A percentile compares a stretch with the other conserved stretches of the same genome.
phyloP scores from a whole-genome alignment of 1,284 basidiomycete species.

The Ustilago vetiveriae region DNA sequence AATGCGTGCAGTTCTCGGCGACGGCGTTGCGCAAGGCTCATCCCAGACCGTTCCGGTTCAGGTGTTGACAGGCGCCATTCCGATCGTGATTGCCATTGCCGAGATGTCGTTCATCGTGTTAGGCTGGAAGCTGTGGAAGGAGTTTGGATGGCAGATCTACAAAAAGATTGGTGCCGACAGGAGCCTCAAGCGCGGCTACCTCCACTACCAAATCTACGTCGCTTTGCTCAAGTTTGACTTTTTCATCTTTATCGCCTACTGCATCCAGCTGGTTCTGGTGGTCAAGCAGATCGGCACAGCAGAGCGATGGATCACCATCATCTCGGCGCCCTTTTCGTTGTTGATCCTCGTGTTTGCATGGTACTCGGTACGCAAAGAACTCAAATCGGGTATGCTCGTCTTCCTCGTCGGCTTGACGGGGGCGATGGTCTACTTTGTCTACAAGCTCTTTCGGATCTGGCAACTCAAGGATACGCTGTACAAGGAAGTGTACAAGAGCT shows the following conservation, averaged over 20 bases:
- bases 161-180: constrained; percentile 58
- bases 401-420: constrained; percentile 51
- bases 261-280: constrained; percentile 59
- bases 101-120: constrained; percentile 48
- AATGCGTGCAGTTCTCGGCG: constrained; percentile 55
- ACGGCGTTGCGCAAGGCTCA: constrained; percentile 52
- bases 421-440: constrained; percentile 58
- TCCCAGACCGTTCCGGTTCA: constrained; percentile 59
- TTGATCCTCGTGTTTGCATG: constrained; percentile 55
- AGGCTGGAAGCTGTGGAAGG: constrained; percentile 54
- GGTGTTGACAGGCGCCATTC: constrained; percentile 56
- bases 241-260: constrained; percentile 60
- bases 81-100: constrained; percentile 53
- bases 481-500: constrained; percentile 59
- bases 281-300: constrained; percentile 52
- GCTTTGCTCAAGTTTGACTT: constrained; percentile 61
- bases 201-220: constrained; percentile 59
- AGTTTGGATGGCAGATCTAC: constrained; percentile 63
- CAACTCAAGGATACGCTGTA: constrained; percentile 40
- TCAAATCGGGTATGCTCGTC: constrained; percentile 47
- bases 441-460: constrained; percentile 61
- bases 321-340: constrained; percentile 53
- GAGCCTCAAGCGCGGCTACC: constrained; percentile 47
- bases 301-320: constrained; percentile 55
- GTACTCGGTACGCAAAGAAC: constrained; percentile 55